These are phyloP conservation scores for Nosema muscidifuracis DNA, from an alignment of 371 early-diverging fungal species.

Conservation along the genomic window DNA sequence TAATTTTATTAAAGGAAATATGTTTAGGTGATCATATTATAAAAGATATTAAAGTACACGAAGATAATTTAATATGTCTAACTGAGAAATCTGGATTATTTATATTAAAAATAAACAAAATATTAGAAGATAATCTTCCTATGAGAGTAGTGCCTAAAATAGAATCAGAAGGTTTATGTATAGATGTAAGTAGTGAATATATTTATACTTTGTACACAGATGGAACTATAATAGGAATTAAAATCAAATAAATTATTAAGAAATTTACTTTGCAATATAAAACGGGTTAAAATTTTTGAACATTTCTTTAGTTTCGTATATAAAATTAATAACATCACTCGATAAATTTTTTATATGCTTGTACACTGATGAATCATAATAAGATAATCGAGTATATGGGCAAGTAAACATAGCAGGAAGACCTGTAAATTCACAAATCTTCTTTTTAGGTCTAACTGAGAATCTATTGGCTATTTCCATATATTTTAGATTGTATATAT, in stretches of 20 bases:
- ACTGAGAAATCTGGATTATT: neutral
- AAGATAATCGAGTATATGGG: slow-evolving; percentile 57
- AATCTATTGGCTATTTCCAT: slow-evolving; percentile 38
- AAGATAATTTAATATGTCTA: neutral
- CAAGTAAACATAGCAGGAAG: slow-evolving; percentile 58
- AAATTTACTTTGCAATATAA: neutral
- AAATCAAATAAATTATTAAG: neutral
- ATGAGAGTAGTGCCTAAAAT: too few relatives aligned
- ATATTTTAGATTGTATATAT: slow-evolving; percentile 25
- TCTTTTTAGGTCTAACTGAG: slow-evolving; percentile 42
- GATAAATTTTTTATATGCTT: slow-evolving; percentile 46
- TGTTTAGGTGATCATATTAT: too few relatives aligned
- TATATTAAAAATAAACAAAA: neutral
- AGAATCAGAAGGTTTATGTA: too few relatives aligned
- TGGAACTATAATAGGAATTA: too few relatives aligned
- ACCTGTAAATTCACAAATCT: slow-evolving; percentile 62
- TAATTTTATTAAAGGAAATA: too few relatives aligned
- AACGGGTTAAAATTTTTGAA: slow-evolving; percentile 20
- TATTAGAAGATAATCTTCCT: too few relatives aligned
- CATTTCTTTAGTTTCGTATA: slow-evolving; percentile 18
- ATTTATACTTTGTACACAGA: too few relatives aligned
- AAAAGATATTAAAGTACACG: neutral
- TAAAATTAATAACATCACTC: slow-evolving; percentile 18
- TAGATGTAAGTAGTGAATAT: too few relatives aligned
- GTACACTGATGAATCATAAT: slow-evolving; percentile 57